Evolutionary conservation across 306 rosid genomes (phyloP), one percentile per base, ranked within the genome.

Genomic region (Potentilla sterilis): DNA sequence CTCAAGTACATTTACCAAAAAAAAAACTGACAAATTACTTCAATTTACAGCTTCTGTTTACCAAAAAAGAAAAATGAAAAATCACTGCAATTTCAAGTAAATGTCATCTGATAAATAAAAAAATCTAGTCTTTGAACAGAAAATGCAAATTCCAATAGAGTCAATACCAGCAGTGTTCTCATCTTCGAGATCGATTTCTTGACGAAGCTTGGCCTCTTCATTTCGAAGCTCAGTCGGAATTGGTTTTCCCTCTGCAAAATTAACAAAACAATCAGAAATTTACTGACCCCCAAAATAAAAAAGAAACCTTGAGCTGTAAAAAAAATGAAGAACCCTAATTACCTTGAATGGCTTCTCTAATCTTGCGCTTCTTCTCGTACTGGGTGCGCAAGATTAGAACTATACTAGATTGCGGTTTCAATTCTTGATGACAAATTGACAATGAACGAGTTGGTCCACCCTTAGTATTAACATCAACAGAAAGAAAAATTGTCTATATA

Each of bases 141-240:
- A n/a, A 67, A 6, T 2, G 6, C 59, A 47, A 43, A 9, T 15
- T 32, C 21, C 18, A 3, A 41, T 2, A 67, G 24, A 44, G 0
- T 21, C 78, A 76, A 68, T 84, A 92, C 97, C 93, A 40, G 97
- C 92, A 1, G 92, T 89, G 77, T 81, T 81, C 55, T 90, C 93
- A 21, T 95, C 97, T 78, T 89, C 98, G 2, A 92, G 88, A 71
- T 95, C 97, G 52, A 95, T 92, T 79, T 90, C 88, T 6, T 87
- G 88, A 19, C 97, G 96, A 81, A 95, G 93, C 8, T 89, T 87
- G 0, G 91, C 97, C 80, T 95, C 98, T 82, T 92, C 98, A 15
- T 90, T 95, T 19, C 93, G 83, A 9, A 95, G 96, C 84, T 95
- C 98, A 67, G 97, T 95, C 40, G 98, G 97, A 72, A 95, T 87